Conservation (phyloP, 2,329 filamentous ascomycete genomes). For the Pseudopithomyces chartarum region DNA sequence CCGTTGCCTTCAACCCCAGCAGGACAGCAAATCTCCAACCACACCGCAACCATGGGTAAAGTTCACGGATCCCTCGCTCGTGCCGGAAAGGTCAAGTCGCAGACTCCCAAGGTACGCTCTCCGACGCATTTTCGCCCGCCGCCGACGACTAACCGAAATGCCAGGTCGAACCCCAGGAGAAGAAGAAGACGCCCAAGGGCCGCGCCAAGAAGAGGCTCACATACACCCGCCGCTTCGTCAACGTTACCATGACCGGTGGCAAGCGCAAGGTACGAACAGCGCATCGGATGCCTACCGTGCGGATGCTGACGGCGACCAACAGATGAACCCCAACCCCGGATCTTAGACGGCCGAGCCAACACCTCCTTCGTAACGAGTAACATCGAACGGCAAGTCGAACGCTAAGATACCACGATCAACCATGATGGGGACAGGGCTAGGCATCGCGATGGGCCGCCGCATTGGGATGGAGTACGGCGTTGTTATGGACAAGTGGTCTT, state of each 20-base stretch:
- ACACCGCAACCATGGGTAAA: slow-evolving; percentile 74
- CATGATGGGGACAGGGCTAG: not conserved
- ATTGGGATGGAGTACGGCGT: slow-evolving; percentile 9
- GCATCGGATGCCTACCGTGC: not conserved
- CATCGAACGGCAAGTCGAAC: slow-evolving; percentile 1
- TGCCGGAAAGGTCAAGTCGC: slow-evolving; percentile 91
- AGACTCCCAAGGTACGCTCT: slow-evolving; percentile 17
- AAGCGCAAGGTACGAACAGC: slow-evolving; percentile 82
- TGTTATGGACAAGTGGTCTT: slow-evolving; percentile 2
- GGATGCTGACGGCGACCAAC: slow-evolving; percentile 23
- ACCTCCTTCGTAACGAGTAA: slow-evolving; percentile 6
- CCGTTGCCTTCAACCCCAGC: slow-evolving; percentile 1
- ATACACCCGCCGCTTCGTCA: slow-evolving; percentile 98
- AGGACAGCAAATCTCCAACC: slow-evolving; percentile 6
- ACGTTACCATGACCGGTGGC: slow-evolving; percentile 95
- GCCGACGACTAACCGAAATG: slow-evolving; percentile 30
- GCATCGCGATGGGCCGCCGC: not conserved
- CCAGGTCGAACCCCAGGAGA: slow-evolving; percentile 88
- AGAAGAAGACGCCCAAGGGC: slow-evolving; percentile 96
- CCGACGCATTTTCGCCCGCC: not conserved
- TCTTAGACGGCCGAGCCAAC: slow-evolving; percentile 54
- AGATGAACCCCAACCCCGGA: slow-evolving; percentile 90
- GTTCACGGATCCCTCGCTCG: slow-evolving; percentile 93
- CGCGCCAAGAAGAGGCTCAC: slow-evolving; percentile 95
- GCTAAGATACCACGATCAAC: slow-evolving; percentile 4